A percentile compares a stretch with the other conserved stretches of the same genome.
Evolutionary conservation across 1,284 basidiomycete genomes (phyloP).

Genomic region (Leucocoprinus gongylophorus): DNA sequence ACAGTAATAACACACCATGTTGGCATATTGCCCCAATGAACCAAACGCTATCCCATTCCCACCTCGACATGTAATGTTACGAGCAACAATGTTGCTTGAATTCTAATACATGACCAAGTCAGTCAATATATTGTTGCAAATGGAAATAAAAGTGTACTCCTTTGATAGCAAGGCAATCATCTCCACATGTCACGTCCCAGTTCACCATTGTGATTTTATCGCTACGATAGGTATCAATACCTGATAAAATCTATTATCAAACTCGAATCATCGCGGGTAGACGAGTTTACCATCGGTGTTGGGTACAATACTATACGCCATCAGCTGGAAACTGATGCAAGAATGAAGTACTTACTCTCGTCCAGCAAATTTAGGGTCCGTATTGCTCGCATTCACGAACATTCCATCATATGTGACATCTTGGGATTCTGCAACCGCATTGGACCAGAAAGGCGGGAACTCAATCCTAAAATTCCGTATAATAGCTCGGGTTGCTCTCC

Average conservation of each 20-base stretch:
- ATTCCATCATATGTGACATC: constrained; percentile 56
- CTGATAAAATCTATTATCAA: constrained; percentile 21
- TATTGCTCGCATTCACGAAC: constrained; percentile 55
- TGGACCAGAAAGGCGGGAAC: constrained; percentile 62
- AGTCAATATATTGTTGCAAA: neutral
- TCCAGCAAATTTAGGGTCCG: constrained; percentile 38
- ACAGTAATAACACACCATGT: constrained; percentile 34
- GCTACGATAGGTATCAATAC: constrained; percentile 55
- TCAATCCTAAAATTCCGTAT: constrained; percentile 50
- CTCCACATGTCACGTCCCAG: constrained; percentile 56
- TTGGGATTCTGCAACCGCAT: constrained; percentile 46
- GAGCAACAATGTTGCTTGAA: constrained; percentile 46
- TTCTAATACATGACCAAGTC: constrained; percentile 31
- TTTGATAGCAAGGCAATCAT: constrained; percentile 63
- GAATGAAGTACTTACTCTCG: constrained; percentile 37
- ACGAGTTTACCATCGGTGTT: constrained; percentile 51
- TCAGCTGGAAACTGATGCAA: neutral
- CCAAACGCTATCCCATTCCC: constrained; percentile 63
- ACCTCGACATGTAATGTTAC: constrained; percentile 49
- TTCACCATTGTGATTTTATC: constrained; percentile 45
- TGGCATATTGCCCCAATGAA: constrained; percentile 53
- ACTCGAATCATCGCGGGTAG: no score
- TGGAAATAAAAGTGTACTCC: constrained; percentile 33
- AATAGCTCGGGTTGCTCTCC: constrained; percentile 38
- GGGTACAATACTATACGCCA: constrained; percentile 43